Conservation (phyloP, 2,329 filamentous ascomycete species). For the Chaetomiaceae sp. region DNA sequence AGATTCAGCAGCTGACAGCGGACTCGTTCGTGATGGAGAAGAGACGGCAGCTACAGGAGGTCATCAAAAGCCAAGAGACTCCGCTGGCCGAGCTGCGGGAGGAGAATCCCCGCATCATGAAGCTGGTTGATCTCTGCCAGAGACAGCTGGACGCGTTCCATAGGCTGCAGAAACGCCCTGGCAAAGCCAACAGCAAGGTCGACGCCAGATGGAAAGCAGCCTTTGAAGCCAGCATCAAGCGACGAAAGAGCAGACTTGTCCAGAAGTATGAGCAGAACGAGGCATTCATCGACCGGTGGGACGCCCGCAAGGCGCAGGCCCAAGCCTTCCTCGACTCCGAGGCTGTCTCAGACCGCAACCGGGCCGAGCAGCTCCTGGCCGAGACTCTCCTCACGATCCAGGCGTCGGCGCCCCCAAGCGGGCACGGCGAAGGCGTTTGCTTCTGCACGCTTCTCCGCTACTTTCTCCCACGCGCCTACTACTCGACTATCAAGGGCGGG, state of each 20-base stretch:
- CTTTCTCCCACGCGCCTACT: conserved; percentile 17
- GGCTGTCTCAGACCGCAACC: neutral
- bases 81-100: neutral
- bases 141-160: neutral
- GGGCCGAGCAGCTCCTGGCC: conserved; percentile 7
- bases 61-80: neutral
- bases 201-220: neutral
- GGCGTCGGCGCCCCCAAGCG: neutral
- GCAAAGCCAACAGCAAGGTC: neutral
- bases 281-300: neutral
- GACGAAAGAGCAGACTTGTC: neutral
- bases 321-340: neutral
- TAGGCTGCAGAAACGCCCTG: neutral
- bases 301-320: neutral
- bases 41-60: neutral
- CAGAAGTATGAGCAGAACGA: neutral
- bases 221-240: neutral
- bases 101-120: neutral
- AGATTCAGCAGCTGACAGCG: neutral
- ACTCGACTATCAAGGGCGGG: conserved; percentile 8
- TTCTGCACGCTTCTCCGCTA: conserved; percentile 23
- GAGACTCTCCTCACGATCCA: conserved; percentile 8
- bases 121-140: neutral
- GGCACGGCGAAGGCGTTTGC: conserved; percentile 14
- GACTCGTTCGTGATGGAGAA: neutral